A percentile compares a stretch with the other conserved stretches of the same genome.
These are phyloP conservation scores for Mortierella sp. DNA, from an alignment of 371 early-diverging fungal species.

Conservation along the genomic window DNA sequence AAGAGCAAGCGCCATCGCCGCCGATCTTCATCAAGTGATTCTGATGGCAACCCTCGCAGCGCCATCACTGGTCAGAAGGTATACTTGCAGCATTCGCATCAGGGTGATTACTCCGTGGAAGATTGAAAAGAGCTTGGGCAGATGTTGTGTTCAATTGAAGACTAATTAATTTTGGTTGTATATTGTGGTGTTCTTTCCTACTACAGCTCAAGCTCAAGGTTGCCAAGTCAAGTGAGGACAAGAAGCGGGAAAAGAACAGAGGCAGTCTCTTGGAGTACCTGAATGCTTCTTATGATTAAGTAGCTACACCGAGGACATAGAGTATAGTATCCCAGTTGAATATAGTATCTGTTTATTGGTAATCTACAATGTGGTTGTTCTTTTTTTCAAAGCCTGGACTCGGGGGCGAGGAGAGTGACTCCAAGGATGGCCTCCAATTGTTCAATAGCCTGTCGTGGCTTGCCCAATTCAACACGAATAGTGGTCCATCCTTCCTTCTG, in stretches of 20 bases:
- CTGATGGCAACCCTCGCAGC: slow-evolving; percentile 45
- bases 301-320: background rate
- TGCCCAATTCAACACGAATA: slow-evolving; percentile 72
- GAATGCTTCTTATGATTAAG: slow-evolving; percentile 48
- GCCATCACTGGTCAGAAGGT: slow-evolving; percentile 55
- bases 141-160: background rate
- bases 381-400: slow-evolving; percentile 20
- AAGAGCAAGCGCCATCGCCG: slow-evolving; percentile 51
- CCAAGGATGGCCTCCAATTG: slow-evolving; percentile 62
- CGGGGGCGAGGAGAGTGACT: slow-evolving; percentile 23
- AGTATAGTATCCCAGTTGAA: background rate
- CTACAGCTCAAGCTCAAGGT: slow-evolving; percentile 51
- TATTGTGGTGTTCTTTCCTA: background rate
- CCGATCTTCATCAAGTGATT: slow-evolving; percentile 45
- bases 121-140: background rate
- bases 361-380: background rate
- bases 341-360: background rate
- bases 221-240: slow-evolving; percentile 54
- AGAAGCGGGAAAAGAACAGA: slow-evolving; percentile 56
- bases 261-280: slow-evolving; percentile 48
- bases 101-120: background rate
- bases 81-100: background rate
- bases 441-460: slow-evolving; percentile 70
- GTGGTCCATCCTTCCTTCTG: slow-evolving; percentile 75
- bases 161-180: background rate